Percentiles rank a stretch among this genome's conserved stretches.
These are phyloP conservation scores for Erigeron canadensis DNA, from an alignment of 129 eudicot species.

Conservation along the genomic window DNA sequence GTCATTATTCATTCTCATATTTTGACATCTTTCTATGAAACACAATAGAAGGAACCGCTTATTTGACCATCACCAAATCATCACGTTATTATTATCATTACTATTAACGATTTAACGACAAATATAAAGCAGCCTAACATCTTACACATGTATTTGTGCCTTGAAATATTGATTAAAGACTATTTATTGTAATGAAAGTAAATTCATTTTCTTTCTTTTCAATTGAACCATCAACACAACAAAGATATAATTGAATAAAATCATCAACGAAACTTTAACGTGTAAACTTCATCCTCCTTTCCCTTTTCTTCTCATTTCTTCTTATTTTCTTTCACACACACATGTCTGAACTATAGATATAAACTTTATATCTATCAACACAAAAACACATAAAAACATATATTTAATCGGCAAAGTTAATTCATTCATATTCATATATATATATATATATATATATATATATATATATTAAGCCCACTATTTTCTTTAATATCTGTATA, in stretches of 20 bases:
- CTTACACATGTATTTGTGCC: too few species aligned
- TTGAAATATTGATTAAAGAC: too few species aligned
- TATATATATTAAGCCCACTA: not conserved
- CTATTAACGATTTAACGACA: conserved; percentile 19
- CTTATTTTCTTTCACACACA: conserved; percentile 24
- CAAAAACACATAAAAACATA: not conserved
- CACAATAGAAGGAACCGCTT: conserved; percentile 21
- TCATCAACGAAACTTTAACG: conserved; percentile 43
- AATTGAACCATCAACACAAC: conserved; percentile 14
- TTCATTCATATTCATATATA: not conserved
- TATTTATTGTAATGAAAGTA: too few species aligned
- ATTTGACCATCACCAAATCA: conserved; percentile 19
- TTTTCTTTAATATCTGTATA: conserved; percentile 20
- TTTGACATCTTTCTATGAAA: conserved; percentile 31
- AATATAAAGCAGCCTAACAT: conserved; percentile 16
- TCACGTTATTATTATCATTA: not conserved
- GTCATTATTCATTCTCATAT: not conserved
- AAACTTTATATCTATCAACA: not conserved
- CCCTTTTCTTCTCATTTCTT: conserved; percentile 14
- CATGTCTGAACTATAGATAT: conserved; percentile 14
- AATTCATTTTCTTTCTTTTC: too few species aligned
- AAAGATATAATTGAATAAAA: not conserved
- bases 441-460: not conserved
- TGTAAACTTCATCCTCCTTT: conserved; percentile 41
- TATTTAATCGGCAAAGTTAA: not conserved